Percentiles rank a stretch among this genome's conserved stretches.
Evolutionary conservation across 1,284 basidiomycete genomes (phyloP).

Genomic region (Cutaneotrichosporon sp.): DNA sequence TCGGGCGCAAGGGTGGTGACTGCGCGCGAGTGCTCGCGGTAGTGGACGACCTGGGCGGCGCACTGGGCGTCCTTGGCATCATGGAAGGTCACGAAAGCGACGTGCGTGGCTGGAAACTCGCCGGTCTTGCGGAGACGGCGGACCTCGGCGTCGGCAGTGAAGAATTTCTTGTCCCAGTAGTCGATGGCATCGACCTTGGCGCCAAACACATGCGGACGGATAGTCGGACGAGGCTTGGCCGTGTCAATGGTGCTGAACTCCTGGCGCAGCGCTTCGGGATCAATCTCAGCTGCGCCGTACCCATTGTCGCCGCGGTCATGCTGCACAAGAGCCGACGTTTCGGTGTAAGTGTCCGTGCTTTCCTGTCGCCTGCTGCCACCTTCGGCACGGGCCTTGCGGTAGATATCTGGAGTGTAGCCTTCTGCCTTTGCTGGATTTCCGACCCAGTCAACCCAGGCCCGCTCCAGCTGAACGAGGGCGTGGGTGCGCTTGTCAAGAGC

Average conservation of each 20-base stretch:
- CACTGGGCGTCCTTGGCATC: slow-evolving; percentile 91
- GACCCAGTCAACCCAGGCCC: slow-evolving; percentile 80
- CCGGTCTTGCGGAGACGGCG: slow-evolving; percentile 40
- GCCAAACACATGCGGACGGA: slow-evolving; percentile 35
- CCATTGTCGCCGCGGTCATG: neutral
- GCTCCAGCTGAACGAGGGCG: slow-evolving; percentile 71
- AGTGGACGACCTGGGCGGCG: slow-evolving; percentile 78
- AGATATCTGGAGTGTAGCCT: slow-evolving; percentile 38
- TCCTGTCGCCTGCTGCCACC: neutral
- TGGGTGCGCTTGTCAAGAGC: slow-evolving; percentile 71
- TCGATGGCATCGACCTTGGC: slow-evolving; percentile 76
- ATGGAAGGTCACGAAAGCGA: slow-evolving; percentile 95
- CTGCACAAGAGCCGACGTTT: neutral
- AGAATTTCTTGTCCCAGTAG: slow-evolving; percentile 70
- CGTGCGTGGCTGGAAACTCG: slow-evolving; percentile 70
- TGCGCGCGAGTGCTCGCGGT: slow-evolving; percentile 61
- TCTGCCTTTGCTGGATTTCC: slow-evolving; percentile 75
- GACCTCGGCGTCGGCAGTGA: slow-evolving; percentile 68
- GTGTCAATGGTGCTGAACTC: slow-evolving; percentile 29
- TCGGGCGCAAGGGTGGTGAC: slow-evolving; percentile 78
- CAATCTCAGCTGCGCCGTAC: slow-evolving; percentile 21
- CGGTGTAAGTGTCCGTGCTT: neutral
- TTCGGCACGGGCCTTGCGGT: slow-evolving; percentile 10
- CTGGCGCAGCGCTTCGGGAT: slow-evolving; percentile 15
- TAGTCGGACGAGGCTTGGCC: slow-evolving; percentile 31